Conservation (phyloP, 495 filamentous ascomycete genomes). For the Jackrogersella minutella region DNA sequence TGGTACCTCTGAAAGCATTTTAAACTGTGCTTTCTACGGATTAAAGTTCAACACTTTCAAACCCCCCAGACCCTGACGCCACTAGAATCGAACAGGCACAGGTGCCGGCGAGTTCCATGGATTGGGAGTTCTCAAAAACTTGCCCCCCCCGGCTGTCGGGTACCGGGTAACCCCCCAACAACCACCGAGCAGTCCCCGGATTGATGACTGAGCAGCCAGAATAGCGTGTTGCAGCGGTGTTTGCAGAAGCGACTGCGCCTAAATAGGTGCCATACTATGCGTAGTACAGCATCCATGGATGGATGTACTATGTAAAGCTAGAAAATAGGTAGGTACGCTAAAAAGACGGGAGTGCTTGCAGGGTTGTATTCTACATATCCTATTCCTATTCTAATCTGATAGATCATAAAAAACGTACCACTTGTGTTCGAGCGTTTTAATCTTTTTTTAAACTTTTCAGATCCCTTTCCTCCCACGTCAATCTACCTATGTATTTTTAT, state of each 20-base stretch:
- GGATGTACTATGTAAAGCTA: no score
- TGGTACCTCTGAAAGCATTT: not conserved
- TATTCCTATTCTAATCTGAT: constrained; percentile 21
- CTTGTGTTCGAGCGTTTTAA: constrained; percentile 19
- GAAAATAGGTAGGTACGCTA: constrained; percentile 8
- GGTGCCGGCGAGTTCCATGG: constrained; percentile 8
- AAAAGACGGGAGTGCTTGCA: constrained; percentile 33
- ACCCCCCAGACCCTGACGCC: constrained; percentile 8
- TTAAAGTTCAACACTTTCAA: no score
- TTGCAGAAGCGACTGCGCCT: not conserved
- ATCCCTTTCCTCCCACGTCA: constrained; percentile 18
- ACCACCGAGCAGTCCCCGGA: not conserved
- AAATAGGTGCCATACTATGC: no score
- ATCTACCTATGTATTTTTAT: constrained; percentile 3
- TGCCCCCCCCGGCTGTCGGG: constrained; percentile 23
- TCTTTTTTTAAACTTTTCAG: constrained; percentile 24
- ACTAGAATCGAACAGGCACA: constrained; percentile 1
- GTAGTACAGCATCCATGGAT: no score
- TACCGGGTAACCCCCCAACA: constrained; percentile 23
- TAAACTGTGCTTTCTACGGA: no score
- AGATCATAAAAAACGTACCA: constrained; percentile 37
- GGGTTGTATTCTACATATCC: constrained; percentile 31
- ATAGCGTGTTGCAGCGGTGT: not conserved
- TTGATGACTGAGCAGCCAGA: constrained; percentile 1
- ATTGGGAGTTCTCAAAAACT: constrained; percentile 2